phyloP scores from a whole-genome alignment of 2,329 filamentous ascomycete species.

The Talaromyces piceae region DNA sequence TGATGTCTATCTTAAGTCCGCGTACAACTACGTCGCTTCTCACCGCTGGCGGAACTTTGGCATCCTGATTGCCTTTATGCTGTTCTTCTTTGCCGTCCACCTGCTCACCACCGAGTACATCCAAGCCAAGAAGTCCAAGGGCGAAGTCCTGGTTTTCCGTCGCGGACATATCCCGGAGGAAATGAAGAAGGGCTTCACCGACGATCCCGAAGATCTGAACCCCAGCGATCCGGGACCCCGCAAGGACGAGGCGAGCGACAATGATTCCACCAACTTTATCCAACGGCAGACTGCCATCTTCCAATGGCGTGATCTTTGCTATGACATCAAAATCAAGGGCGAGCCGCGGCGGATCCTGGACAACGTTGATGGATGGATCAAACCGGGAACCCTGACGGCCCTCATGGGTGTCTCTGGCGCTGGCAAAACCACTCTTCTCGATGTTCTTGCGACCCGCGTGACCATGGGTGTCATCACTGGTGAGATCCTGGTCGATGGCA shows the following conservation, averaged over 20 bases:
- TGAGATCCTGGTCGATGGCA: conserved; percentile 76
- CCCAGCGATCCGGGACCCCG: conserved; percentile 16
- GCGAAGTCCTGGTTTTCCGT: conserved; percentile 68
- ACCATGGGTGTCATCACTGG: conserved; percentile 85
- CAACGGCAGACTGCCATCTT: conserved; percentile 68
- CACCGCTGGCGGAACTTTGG: conserved; percentile 65
- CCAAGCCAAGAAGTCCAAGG: conserved; percentile 63
- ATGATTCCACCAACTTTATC: conserved; percentile 32
- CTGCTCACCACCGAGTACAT: conserved; percentile 57
- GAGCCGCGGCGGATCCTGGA: conserved; percentile 70
- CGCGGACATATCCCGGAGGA: conserved; percentile 52
- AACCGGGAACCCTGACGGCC: conserved; percentile 81
- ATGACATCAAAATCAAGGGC: conserved; percentile 72
- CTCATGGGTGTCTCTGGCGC: conserved; percentile 87
- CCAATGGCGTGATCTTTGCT: conserved; percentile 80
- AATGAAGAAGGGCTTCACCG: conserved; percentile 13
- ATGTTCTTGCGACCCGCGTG: conserved; percentile 76
- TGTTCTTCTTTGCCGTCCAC: conserved; percentile 57
- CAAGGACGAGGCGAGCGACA: conserved; percentile 26
- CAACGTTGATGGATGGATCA: conserved; percentile 86
- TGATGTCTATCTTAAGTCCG: conserved; percentile 48
- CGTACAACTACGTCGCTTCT: conserved; percentile 50
- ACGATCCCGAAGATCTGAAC: conserved; percentile 22
- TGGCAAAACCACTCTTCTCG: conserved; percentile 87
- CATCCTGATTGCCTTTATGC: conserved; percentile 57